Conservation (phyloP, 169 alveolate genomes). For the Plasmodium billcollinsi region DNA sequence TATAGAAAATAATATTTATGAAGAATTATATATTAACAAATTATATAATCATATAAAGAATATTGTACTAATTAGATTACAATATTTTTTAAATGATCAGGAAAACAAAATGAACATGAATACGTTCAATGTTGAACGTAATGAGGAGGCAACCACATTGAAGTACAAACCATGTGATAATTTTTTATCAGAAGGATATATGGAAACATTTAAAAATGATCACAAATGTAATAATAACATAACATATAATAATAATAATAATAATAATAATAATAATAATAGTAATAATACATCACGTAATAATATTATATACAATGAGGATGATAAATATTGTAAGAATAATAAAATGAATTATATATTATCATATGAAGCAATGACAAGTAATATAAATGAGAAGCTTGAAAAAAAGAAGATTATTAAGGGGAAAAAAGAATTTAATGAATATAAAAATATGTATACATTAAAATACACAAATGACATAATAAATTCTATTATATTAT, state of each 20-base stretch:
- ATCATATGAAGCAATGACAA: not conserved
- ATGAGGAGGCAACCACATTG: not conserved
- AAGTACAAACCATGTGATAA: too few relatives aligned
- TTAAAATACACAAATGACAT: not conserved
- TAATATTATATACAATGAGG: not conserved
- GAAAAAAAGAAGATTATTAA: not conserved
- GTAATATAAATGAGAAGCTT: not conserved
- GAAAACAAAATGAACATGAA: not conserved
- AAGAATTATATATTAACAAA: conserved; percentile 44
- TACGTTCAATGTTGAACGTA: not conserved
- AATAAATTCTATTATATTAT: conserved; percentile 8
- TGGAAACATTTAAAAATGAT: not conserved
- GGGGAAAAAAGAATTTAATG: not conserved
- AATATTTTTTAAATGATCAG: not conserved
- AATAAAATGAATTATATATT: not conserved
- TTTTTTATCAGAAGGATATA: not conserved
- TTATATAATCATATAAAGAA: conserved; percentile 25
- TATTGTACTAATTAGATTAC: conserved; percentile 27
- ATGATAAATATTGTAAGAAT: not conserved
- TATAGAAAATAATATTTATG: conserved; percentile 28
- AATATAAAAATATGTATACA: too few relatives aligned
- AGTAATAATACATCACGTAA: not conserved
- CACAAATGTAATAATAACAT: not conserved
- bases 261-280: not conserved
- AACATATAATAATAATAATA: not conserved